Evolutionary conservation across 352 stramenopile genomes (phyloP), one percentile per base, ranked within the genome.

Genomic region (Pythium diclinum): DNA sequence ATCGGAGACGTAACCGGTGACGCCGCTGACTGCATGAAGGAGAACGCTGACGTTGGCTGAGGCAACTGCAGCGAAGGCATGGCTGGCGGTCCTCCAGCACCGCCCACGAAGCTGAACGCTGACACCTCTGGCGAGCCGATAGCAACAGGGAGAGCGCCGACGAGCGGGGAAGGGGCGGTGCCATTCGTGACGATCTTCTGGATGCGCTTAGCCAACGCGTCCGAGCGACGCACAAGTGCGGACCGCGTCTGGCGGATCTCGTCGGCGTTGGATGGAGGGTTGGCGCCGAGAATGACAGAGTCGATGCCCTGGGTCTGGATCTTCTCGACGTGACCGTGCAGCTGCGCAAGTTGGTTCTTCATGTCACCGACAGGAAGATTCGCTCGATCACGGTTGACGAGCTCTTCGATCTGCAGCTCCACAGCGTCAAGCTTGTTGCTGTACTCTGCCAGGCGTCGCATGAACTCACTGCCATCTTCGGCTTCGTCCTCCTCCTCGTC

Each of bases 281-380:
- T 81, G 7, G 83, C 75, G 0, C 82, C 84, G 8, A 92, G 74
- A 67, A 92, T 92, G n/a, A 92, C 82, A 2, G 82, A 72, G 53
- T 92, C 84, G 30, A 92, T 90, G 47, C 83, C 83, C 63, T 91
- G 76, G 11, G 84, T 92, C 70, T 90, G 79, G 46, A 92, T 91
- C 51, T 86, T 86, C 65, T 92, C 84, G 53, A 92, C 76, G 19
- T 73, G 78, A 4, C 84, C 84, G 33, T 91, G 81, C 25, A 92
- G 71, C 59, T 92, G 84, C 32, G 84, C 84, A 17, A 92, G 67
- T 54, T 86, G 68, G 61, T 91, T 90, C 58, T 81, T 81, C 32
- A 74, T 67, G 57, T 89, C 80, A 2, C 61, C 60, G 5, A 86
- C 57, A 1, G 63, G 67, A 13, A 80, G 48, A 9, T 78, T 75